Conservation (phyloP, 768 basidiomycete species). For the Tricholoma furcatifolium region DNA sequence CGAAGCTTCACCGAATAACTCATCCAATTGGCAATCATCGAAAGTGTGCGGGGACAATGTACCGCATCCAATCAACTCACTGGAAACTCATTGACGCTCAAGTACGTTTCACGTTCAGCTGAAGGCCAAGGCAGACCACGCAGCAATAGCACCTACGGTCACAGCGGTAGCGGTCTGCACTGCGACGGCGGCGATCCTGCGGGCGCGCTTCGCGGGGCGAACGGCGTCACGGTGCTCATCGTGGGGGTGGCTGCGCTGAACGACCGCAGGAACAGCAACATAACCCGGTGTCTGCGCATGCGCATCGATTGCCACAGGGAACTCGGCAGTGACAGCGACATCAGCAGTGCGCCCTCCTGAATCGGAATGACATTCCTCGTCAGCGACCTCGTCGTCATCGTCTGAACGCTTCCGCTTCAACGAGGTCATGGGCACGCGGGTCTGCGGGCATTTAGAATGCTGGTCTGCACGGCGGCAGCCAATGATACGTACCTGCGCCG, state of each 20-base stretch:
- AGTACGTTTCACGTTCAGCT: conserved; percentile 38
- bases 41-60: neutral
- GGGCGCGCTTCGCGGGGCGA: conserved; percentile 42
- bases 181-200: conserved; percentile 41
- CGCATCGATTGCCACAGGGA: conserved; percentile 7
- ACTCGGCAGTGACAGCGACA: conserved; percentile 25
- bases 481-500: conserved; percentile 30
- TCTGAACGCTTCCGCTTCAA: conserved; percentile 62
- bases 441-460: conserved; percentile 24
- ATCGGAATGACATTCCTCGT: too few species aligned
- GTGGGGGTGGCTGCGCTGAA: conserved; percentile 1
- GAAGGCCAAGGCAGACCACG: conserved; percentile 76
- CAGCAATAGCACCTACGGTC: conserved; percentile 64
- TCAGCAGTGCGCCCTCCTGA: too few species aligned
- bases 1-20: too few species aligned
- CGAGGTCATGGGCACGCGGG: conserved; percentile 26
- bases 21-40: too few species aligned
- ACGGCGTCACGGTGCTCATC: neutral
- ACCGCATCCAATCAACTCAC: neutral
- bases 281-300: neutral
- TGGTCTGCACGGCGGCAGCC: conserved; percentile 5
- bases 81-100: neutral
- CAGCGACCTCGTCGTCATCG: conserved; percentile 7
- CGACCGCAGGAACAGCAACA: conserved; percentile 3
- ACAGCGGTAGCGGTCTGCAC: conserved; percentile 62